Percentiles rank a stretch among this genome's conserved stretches.
Conservation (phyloP, 139 green algal species). For the Volvox africanus region DNA sequence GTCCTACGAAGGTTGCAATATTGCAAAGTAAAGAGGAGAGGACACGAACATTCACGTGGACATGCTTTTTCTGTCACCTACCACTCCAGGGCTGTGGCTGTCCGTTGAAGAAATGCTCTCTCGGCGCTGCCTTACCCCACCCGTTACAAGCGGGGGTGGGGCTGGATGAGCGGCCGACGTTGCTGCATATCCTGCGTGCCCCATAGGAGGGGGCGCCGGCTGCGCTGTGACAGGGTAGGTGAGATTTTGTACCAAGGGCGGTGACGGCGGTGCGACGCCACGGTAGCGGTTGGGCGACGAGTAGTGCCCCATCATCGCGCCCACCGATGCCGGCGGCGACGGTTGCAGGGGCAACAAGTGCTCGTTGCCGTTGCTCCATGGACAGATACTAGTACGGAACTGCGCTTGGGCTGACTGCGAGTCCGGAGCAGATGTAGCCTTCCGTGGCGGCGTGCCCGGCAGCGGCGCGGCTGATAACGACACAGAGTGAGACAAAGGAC, state of each 20-base stretch:
- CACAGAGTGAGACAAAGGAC: background rate
- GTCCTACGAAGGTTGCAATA: too few relatives aligned
- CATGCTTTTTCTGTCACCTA: background rate
- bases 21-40: too few relatives aligned
- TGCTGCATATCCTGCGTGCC: background rate
- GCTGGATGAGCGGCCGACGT: background rate
- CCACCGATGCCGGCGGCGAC: background rate
- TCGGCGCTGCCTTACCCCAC: background rate
- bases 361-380: background rate
- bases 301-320: background rate
- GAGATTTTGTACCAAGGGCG: background rate
- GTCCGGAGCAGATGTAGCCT: conserved; percentile 35
- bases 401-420: conserved; percentile 13
- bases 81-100: conserved; percentile 34
- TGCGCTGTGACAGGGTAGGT: background rate
- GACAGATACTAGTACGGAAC: background rate
- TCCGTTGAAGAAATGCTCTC: conserved; percentile 23
- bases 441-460: conserved; percentile 1
- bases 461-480: background rate
- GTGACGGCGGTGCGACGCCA: background rate
- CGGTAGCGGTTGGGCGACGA: background rate
- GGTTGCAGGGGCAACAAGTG: background rate
- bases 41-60: too few relatives aligned
- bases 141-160: too few relatives aligned
- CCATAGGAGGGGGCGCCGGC: background rate